A percentile compares a stretch with the other conserved stretches of the same genome.
Evolutionary conservation across 169 alveolate species (phyloP).

Genomic region (Babesia ovata): DNA sequence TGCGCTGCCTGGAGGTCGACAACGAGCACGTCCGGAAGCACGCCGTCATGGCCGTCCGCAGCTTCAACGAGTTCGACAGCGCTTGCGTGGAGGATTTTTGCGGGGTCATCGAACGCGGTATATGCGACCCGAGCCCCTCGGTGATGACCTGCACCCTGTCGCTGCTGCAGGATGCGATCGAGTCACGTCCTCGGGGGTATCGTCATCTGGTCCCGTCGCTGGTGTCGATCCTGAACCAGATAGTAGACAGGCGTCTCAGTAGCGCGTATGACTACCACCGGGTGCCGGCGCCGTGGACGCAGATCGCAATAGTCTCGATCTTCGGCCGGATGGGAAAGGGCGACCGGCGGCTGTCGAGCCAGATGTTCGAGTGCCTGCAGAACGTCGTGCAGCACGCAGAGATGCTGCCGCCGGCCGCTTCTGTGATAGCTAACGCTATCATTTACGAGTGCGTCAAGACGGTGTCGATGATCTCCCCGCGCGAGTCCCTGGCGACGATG

Average conservation of each 20-base stretch:
- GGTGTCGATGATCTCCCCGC: conserved; percentile 87
- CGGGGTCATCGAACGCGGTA: conserved; percentile 79
- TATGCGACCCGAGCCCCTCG: conserved; percentile 92
- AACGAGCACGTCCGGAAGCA: conserved; percentile 89
- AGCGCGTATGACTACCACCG: conserved; percentile 92
- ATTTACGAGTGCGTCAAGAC: conserved; percentile 92
- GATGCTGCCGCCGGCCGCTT: conserved; percentile 61
- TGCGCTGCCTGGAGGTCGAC: conserved; percentile 81
- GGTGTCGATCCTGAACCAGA: conserved; percentile 89
- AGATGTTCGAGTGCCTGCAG: conserved; percentile 49
- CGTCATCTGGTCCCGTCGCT: conserved; percentile 86
- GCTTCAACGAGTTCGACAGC: conserved; percentile 78
- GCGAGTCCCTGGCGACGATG: conserved; percentile 81
- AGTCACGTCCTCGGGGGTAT: conserved; percentile 76
- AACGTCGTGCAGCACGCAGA: conserved; percentile 81
- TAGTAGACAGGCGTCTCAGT: conserved; percentile 90
- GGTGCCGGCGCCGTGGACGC: conserved; percentile 96
- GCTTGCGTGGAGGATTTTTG: conserved; percentile 25
- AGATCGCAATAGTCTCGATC: conserved; percentile 73
- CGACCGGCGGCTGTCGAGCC: conserved; percentile 12
- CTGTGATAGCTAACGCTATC: conserved; percentile 89
- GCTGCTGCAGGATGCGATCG: conserved; percentile 80
- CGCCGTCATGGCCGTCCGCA: conserved; percentile 88
- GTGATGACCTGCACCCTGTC: conserved; percentile 93
- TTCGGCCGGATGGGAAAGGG: conserved; percentile 41